Percentiles rank a stretch among this genome's conserved stretches.
Evolutionary conservation across 106 monocot genomes (phyloP).

Genomic region (Chionographis japonica): DNA sequence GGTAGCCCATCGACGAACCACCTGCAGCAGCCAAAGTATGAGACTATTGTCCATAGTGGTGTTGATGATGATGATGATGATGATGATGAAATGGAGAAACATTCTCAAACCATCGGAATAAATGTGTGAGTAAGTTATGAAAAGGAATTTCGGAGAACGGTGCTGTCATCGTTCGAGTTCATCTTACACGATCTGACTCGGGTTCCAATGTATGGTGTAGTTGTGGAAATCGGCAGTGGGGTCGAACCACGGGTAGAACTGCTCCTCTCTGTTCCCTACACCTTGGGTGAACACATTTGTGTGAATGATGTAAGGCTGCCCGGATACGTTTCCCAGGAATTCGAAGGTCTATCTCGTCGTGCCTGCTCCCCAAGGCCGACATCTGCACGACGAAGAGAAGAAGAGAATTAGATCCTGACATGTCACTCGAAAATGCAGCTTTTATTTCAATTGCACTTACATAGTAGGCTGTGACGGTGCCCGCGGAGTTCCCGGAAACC

Average conservation of each 20-base stretch:
- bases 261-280: constrained; percentile 30
- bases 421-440: not conserved
- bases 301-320: constrained; percentile 31
- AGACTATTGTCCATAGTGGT: no score
- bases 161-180: not conserved
- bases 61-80: no score
- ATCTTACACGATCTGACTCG: constrained; percentile 30
- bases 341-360: constrained; percentile 36
- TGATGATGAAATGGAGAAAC: no score
- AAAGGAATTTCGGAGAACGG: no score
- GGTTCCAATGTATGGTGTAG: constrained; percentile 33
- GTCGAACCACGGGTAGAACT: constrained; percentile 41
- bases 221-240: constrained; percentile 32
- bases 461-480: constrained; percentile 31
- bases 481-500: constrained; percentile 29
- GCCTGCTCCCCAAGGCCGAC: constrained; percentile 9
- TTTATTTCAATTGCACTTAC: constrained; percentile 5
- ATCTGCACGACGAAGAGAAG: not conserved
- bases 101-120: no score
- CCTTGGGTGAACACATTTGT: constrained; percentile 26
- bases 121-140: no score
- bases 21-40: constrained; percentile 16
- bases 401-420: not conserved
- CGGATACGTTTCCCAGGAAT: constrained; percentile 25
- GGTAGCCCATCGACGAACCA: constrained; percentile 54